A percentile compares a stretch with the other conserved stretches of the same genome.
phyloP scores from a whole-genome alignment of 1,284 basidiomycete species.

The Phellopilus nigrolimitatus region DNA sequence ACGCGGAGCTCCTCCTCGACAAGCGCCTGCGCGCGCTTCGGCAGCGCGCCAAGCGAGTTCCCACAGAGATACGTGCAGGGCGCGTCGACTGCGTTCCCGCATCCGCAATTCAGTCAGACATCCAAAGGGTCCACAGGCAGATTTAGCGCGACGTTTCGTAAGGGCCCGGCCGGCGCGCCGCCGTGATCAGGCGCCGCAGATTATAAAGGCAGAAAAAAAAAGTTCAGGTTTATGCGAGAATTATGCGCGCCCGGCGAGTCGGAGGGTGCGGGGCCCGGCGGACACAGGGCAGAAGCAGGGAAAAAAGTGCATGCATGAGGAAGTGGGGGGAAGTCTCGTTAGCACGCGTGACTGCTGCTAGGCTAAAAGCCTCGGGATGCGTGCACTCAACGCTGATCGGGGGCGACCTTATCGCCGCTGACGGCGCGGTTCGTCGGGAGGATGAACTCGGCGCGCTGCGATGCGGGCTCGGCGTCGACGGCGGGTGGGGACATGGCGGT shows the following conservation, averaged over 20 bases:
- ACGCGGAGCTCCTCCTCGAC: slow-evolving; percentile 82
- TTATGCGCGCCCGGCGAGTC: no score
- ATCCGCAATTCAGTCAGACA: no score
- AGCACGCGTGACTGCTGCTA: neutral
- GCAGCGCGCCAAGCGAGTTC: slow-evolving; percentile 88
- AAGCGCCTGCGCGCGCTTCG: slow-evolving; percentile 67
- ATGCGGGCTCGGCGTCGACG: neutral
- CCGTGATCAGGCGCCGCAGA: no score
- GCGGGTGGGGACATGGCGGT: neutral
- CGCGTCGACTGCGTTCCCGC: slow-evolving; percentile 45
- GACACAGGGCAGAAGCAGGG: neutral
- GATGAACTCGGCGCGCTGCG: slow-evolving; percentile 8
- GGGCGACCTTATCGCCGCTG: slow-evolving; percentile 2
- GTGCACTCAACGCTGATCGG: slow-evolving; percentile 11
- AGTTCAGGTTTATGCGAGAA: no score
- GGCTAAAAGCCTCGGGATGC: neutral
- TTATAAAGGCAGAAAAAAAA: no score
- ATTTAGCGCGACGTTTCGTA: no score
- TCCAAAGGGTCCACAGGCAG: neutral
- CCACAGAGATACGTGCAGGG: slow-evolving; percentile 88
- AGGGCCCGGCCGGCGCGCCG: no score
- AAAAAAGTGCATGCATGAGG: neutral
- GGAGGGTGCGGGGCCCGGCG: neutral
- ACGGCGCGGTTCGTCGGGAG: slow-evolving; percentile 16
- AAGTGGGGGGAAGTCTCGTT: neutral